phyloP scores from a whole-genome alignment of 2,329 filamentous ascomycete genomes.

The Didymella pinodella region DNA sequence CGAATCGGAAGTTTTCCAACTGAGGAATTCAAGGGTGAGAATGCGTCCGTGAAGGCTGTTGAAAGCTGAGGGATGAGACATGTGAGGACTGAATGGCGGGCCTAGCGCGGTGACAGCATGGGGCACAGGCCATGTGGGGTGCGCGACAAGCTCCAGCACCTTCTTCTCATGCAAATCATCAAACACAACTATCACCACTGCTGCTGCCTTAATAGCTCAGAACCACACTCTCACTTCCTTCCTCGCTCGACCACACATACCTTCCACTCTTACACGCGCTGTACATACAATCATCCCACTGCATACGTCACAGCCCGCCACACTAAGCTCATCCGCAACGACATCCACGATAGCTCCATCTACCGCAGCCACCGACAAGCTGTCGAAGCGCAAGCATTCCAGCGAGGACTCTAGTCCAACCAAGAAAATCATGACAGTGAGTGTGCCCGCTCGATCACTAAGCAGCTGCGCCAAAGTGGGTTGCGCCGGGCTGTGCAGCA shows the following conservation, averaged over 20 bases:
- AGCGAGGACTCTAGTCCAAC: conserved; percentile 50
- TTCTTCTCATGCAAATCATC: conserved; percentile 29
- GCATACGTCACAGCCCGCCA: conserved; percentile 27
- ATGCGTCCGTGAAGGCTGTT: too few species aligned
- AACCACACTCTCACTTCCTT: not conserved
- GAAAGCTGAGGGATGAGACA: not conserved
- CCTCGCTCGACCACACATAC: conserved; percentile 3
- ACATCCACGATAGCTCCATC: conserved; percentile 36
- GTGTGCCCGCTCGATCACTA: conserved; percentile 25
- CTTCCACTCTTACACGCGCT: not conserved
- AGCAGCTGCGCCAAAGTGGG: conserved; percentile 15
- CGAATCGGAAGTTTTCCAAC: too few species aligned
- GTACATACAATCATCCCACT: conserved; percentile 12
- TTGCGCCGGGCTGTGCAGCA: conserved; percentile 37
- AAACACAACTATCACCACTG: conserved; percentile 13
- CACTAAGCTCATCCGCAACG: conserved; percentile 24
- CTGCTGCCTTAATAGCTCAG: conserved; percentile 22
- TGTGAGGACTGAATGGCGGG: not conserved
- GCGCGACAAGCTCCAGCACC: conserved; percentile 31
- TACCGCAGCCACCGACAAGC: conserved; percentile 48
- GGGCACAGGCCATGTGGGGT: conserved; percentile 21
- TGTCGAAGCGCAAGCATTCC: conserved; percentile 54
- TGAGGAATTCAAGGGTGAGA: too few species aligned
- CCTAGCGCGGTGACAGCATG: conserved; percentile 9
- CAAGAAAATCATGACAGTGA: conserved; percentile 54